Base-by-base conservation (phyloP, 495 filamentous ascomycete genomes). In the Penicillium coprophilum region DNA sequence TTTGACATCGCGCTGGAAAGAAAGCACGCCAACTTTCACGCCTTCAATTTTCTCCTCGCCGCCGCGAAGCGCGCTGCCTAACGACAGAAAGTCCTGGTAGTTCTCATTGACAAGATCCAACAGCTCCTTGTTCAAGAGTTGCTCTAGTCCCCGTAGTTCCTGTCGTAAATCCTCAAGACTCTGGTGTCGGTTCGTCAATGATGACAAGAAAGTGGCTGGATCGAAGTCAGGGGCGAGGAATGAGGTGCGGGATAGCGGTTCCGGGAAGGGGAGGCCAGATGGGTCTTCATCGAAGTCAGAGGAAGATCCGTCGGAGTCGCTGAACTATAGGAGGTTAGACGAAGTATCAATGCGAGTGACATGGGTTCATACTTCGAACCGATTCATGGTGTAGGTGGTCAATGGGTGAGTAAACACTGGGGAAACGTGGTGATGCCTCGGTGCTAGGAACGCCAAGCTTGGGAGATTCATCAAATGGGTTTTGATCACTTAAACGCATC, bases 41-140 rank as follows among this genome's bases (percentile, higher is more conserved):
- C 96, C 92, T 71, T 96, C 93, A 3, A 95, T 85, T 67, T 86
- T 90, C 66, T 96, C 92, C 61, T 95, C 93, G 2, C 95, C 95
- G 0, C 92, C 92, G 46, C 83, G 83, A 38, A 99, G 73, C 64
- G 90, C 87, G 28, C 80, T 84, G 0, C 95, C 94, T 0, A 99
- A 72, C 6, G 84, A 85, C 2, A 99, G 68, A 61, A 97, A 97
- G 60, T 93, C 90, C 39, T 87, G 84, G 68, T 97, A 97, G 70
- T 97, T 92, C 30, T 87, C 80, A 66, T 97, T 97, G 57, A 99
- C 92, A 2, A 97, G 82, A 68, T 96, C 92, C 5, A 97, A 78
- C 9, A 99, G 77, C 69, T 99, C 93, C 53, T 86, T 85, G 57
- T 83, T 86, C 46, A 97, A 82, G 17, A 85, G 77, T 58, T 87